phyloP scores from a whole-genome alignment of 352 stramenopile genomes.

The Ophiocytium majus region DNA sequence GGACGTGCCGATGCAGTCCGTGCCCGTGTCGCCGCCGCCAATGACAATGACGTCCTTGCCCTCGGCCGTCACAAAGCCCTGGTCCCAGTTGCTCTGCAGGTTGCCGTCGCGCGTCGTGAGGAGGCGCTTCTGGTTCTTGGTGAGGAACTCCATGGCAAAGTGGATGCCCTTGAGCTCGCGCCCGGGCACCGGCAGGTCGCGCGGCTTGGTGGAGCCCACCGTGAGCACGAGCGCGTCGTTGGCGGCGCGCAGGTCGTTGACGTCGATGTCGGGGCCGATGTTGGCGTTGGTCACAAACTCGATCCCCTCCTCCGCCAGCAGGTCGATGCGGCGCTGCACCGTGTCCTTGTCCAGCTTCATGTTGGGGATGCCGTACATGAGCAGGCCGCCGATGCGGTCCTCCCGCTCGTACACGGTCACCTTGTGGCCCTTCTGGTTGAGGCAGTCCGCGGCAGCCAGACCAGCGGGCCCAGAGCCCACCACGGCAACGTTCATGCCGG shows the following conservation, averaged over 20 bases:
- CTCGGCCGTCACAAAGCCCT: conserved; percentile 88
- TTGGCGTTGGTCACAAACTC: conserved; percentile 93
- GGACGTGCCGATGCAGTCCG: conserved; percentile 95
- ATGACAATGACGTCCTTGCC: conserved; percentile 97
- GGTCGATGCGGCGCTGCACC: conserved; percentile 86
- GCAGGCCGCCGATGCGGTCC: conserved; percentile 86
- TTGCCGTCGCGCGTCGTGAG: conserved; percentile 89
- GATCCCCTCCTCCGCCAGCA: conserved; percentile 91
- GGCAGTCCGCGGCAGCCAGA: conserved; percentile 85
- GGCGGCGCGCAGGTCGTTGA: conserved; percentile 70
- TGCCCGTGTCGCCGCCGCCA: conserved; percentile 80
- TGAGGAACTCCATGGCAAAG: conserved; percentile 95
- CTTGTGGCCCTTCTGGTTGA: conserved; percentile 96
- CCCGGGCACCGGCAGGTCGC: conserved; percentile 80
- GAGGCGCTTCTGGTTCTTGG: conserved; percentile 94
- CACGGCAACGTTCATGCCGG: conserved; percentile 89
- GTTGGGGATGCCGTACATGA: conserved; percentile 98
- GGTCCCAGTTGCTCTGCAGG: conserved; percentile 88
- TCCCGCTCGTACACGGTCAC: conserved; percentile 94
- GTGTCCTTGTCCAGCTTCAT: conserved; percentile 98
- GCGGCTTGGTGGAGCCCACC: conserved; percentile 88
- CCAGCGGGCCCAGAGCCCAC: conserved; percentile 85
- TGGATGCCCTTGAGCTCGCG: conserved; percentile 86
- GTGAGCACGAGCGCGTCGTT: conserved; percentile 89
- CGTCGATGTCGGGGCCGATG: conserved; percentile 72